Base-by-base conservation (phyloP, 257 asterid species). In the Solanum corneliomulleri region DNA sequence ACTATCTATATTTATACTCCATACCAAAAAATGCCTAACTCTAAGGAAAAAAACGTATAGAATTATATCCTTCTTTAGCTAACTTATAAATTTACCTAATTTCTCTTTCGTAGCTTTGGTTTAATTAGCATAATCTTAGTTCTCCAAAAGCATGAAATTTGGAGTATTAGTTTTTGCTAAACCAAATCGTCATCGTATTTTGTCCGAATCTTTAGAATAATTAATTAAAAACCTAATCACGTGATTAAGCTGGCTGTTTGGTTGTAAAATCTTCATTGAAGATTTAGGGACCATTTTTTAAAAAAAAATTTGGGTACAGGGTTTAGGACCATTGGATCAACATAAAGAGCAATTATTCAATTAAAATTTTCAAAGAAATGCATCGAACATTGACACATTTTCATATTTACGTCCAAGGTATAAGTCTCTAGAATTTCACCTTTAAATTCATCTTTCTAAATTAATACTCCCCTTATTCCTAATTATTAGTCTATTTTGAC, bases 311-410 rank as follows among this genome's bases (percentile, higher is more conserved):
- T 14, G 41, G 39, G 12, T 31, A 29, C 76, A 70, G 83, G 83
- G 77, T 86, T 77, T 7, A 75, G 58, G 86, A 42, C 78, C 52
- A 29, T 69, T 68, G 88, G 85, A 78, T 87, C 71, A 76, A 82
- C 71, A 47, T 49, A 72, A 86, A 25, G 8, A 39, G 4, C 49
- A 41, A 31, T 37, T 35, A 64, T 42, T 75, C 6, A 75, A 41
- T 41, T 82, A 44, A 45, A 7, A 72, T 75, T 47, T 31, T n/a
- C 21, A 35, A 15, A 25, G 21, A 87, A 83, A 64, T 74, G 64
- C 76, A 72, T 86, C 29, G 88, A 87, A 87, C 66, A 78, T 25
- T 9, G 42, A 18, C 83, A n/a, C 23, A 60, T 69, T 81, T 60
- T 84, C 58, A 20, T 18, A 74, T 39, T 39, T 12, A 7, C 12